Evolutionary conservation across 1,284 basidiomycete genomes (phyloP).

Genomic region (Gymnopus androsaceus): DNA sequence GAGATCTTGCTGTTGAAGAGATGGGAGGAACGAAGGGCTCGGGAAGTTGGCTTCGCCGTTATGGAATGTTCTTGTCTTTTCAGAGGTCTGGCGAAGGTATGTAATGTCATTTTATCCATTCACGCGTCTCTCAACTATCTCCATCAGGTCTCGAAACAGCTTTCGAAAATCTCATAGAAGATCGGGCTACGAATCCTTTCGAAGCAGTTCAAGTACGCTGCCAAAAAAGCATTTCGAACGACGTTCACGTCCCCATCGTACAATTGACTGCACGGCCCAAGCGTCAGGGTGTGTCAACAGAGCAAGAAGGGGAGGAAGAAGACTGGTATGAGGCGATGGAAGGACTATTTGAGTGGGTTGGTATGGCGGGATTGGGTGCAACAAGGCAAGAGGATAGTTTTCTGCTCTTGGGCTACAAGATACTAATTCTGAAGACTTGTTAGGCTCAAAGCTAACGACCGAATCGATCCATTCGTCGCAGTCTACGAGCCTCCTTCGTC

Average conservation of each 20-base stretch:
- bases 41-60: slow-evolving; percentile 29
- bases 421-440: not conserved
- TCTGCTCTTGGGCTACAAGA: slow-evolving; percentile 1
- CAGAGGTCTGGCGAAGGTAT: slow-evolving; percentile 24
- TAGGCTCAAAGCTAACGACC: slow-evolving; percentile 46
- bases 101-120: slow-evolving; percentile 2
- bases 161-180: not conserved
- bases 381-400: slow-evolving; percentile 39
- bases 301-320: slow-evolving; percentile 13
- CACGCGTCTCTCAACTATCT: slow-evolving; percentile 8
- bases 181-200: not conserved
- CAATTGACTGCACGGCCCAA: slow-evolving; percentile 34
- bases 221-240: slow-evolving; percentile 21
- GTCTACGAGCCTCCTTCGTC: slow-evolving; percentile 48
- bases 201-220: slow-evolving; percentile 12
- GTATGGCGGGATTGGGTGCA: slow-evolving; percentile 53
- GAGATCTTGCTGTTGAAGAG: slow-evolving; percentile 36
- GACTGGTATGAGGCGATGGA: slow-evolving; percentile 49
- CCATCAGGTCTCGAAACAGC: slow-evolving; percentile 11
- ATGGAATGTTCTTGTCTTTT: slow-evolving; percentile 49
- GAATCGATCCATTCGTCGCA: slow-evolving; percentile 48
- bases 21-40: slow-evolving; percentile 42
- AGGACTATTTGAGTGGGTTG: slow-evolving; percentile 68
- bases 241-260: slow-evolving; percentile 30
- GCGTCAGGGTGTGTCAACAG: not conserved